These are phyloP conservation scores for Salix caprea DNA, from an alignment of 345 rosid genomes.

Conservation along the genomic window DNA sequence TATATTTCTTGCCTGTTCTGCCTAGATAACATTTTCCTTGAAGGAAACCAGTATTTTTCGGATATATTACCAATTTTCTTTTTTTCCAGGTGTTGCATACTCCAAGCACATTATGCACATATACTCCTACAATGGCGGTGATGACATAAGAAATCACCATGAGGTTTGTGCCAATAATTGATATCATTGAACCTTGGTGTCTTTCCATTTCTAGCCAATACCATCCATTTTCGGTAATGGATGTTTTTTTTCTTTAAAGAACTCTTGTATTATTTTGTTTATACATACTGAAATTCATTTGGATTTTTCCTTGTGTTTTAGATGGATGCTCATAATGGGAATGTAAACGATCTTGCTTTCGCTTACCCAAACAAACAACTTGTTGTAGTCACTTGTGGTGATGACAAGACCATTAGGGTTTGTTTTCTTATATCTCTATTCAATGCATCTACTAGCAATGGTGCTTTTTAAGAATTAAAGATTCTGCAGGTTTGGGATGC, in stretches of 20 bases:
- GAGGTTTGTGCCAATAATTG: slow-evolving; percentile 51
- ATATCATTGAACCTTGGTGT: not conserved
- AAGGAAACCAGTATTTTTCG: not conserved
- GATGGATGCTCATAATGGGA: slow-evolving; percentile 90
- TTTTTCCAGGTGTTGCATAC: slow-evolving; percentile 73
- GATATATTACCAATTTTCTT: slow-evolving; percentile 8
- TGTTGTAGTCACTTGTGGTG: slow-evolving; percentile 74
- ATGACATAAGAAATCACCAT: slow-evolving; percentile 53
- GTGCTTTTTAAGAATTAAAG: slow-evolving; percentile 17
- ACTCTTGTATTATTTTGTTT: not conserved
- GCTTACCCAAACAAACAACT: slow-evolving; percentile 69
- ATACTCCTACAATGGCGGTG: slow-evolving; percentile 59
- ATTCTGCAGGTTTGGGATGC: slow-evolving; percentile 83
- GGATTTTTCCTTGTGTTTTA: slow-evolving; percentile 21
- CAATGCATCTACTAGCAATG: slow-evolving; percentile 6
- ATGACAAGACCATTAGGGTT: slow-evolving; percentile 76
- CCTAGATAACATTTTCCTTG: not conserved
- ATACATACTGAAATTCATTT: not conserved
- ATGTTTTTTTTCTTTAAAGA: not conserved
- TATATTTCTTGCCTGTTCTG: not conserved
- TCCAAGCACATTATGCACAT: slow-evolving; percentile 77
- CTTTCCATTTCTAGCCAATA: not conserved
- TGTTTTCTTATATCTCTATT: slow-evolving; percentile 11
- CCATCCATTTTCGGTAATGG: not conserved
- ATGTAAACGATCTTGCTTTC: slow-evolving; percentile 81